Evolutionary conservation across 495 filamentous ascomycete genomes (phyloP).

Genomic region (Penicillium roqueforti): DNA sequence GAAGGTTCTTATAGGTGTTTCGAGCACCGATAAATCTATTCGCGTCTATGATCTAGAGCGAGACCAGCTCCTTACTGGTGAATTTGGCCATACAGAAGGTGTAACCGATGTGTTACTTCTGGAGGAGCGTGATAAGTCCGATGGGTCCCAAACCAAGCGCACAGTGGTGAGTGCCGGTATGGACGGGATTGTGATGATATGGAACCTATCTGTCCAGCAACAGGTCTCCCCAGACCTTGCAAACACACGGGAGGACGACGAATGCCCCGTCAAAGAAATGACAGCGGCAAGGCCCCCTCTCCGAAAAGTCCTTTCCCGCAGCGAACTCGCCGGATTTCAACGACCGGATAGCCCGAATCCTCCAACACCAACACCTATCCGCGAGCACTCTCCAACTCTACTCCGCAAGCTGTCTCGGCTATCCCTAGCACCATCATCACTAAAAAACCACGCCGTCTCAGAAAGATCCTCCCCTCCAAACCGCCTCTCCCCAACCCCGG

Average conservation of each 20-base stretch:
- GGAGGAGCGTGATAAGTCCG: slow-evolving; percentile 46
- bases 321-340: slow-evolving; percentile 74
- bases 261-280: slow-evolving; percentile 49
- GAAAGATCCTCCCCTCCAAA: slow-evolving; percentile 34
- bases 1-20: slow-evolving; percentile 71
- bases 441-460: slow-evolving; percentile 26
- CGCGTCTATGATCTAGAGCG: slow-evolving; percentile 76
- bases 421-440: slow-evolving; percentile 31
- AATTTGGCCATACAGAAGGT: slow-evolving; percentile 92
- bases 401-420: slow-evolving; percentile 53
- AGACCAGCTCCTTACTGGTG: slow-evolving; percentile 73
- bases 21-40: slow-evolving; percentile 91
- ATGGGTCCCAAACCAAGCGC: slow-evolving; percentile 32
- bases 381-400: slow-evolving; percentile 62
- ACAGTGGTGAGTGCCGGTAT: slow-evolving; percentile 71
- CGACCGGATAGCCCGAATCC: slow-evolving; percentile 40
- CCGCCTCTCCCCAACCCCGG: slow-evolving; percentile 33
- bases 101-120: slow-evolving; percentile 78
- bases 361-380: slow-evolving; percentile 50
- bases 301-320: slow-evolving; percentile 68
- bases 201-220: slow-evolving; percentile 55
- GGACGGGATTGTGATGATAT: slow-evolving; percentile 84
- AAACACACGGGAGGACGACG: slow-evolving; percentile 30
- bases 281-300: slow-evolving; percentile 61
- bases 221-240: slow-evolving; percentile 33